phyloP scores from a whole-genome alignment of 2,329 filamentous ascomycete genomes.

The Scedosporium dehoogii region DNA sequence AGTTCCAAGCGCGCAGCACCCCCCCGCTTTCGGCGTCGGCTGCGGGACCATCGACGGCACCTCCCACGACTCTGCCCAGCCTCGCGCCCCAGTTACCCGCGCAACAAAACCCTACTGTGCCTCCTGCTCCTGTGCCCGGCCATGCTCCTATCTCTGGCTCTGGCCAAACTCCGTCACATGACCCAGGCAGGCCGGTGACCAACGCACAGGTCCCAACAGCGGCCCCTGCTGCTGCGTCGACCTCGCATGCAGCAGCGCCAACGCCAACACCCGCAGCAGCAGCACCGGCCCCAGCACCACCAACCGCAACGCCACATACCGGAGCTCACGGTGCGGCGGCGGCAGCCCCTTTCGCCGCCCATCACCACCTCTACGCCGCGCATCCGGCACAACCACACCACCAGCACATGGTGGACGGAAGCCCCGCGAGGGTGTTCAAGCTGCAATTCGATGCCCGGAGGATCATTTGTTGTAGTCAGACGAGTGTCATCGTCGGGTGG shows the following conservation, averaged over 20 bases:
- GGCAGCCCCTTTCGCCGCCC: conserved; percentile 9
- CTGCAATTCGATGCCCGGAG: conserved; percentile 89
- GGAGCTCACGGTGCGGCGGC: conserved; percentile 8
- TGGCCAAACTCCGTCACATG: neutral
- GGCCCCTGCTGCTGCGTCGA: neutral
- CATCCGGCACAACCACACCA: conserved; percentile 20
- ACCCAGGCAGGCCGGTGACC: neutral
- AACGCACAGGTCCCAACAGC: conserved; percentile 6
- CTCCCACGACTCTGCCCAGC: neutral
- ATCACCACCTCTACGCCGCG: conserved; percentile 6
- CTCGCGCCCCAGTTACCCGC: neutral
- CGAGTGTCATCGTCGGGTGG: conserved; percentile 88
- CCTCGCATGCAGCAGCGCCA: conserved; percentile 6
- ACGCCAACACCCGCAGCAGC: neutral
- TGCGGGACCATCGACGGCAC: neutral
- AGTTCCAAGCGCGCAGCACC: neutral
- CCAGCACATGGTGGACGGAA: conserved; percentile 38
- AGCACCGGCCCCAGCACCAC: neutral
- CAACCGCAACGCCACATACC: conserved; percentile 6
- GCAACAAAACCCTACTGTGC: neutral
- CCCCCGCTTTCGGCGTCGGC: neutral
- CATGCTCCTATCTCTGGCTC: neutral
- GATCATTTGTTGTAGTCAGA: conserved; percentile 91
- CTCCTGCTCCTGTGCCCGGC: neutral
- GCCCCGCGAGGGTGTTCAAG: conserved; percentile 71